These are phyloP conservation scores for Fusarium agapanthi DNA, from an alignment of 2,329 filamentous ascomycete species.

Conservation along the genomic window DNA sequence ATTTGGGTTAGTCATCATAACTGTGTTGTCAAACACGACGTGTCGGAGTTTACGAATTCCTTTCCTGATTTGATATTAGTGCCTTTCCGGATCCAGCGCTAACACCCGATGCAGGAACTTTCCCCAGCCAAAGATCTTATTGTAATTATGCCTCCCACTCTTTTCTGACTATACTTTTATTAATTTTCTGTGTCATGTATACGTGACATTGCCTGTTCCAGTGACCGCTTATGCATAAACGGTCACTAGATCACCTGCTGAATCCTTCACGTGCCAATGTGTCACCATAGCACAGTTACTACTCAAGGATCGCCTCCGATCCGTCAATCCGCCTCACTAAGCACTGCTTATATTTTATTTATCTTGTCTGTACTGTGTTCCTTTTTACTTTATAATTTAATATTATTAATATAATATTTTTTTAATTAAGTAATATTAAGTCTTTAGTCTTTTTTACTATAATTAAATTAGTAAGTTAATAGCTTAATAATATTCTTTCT, in stretches of 20 bases:
- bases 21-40: not conserved
- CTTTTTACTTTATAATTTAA: no score
- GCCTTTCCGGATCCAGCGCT: not conserved
- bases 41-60: not conserved
- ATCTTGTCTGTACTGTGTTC: rapidly evolving
- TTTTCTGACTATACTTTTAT: not conserved
- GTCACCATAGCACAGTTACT: not conserved
- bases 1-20: not conserved
- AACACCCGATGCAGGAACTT: not conserved
- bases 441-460: no score
- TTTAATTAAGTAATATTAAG: no score
- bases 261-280: not conserved
- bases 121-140: not conserved
- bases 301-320: not conserved
- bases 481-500: no score
- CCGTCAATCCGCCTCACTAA: not conserved
- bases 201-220: no score
- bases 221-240: not conserved
- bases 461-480: no score
- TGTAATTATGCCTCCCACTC: not conserved
- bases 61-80: not conserved
- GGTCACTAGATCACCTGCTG: not conserved
- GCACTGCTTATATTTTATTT: not conserved
- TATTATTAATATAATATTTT: no score
- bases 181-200: not conserved